A percentile compares a stretch with the other conserved stretches of the same genome.
These are phyloP conservation scores for Candida andamanensis DNA, from an alignment of 805 yeast genomes.

Conservation along the genomic window DNA sequence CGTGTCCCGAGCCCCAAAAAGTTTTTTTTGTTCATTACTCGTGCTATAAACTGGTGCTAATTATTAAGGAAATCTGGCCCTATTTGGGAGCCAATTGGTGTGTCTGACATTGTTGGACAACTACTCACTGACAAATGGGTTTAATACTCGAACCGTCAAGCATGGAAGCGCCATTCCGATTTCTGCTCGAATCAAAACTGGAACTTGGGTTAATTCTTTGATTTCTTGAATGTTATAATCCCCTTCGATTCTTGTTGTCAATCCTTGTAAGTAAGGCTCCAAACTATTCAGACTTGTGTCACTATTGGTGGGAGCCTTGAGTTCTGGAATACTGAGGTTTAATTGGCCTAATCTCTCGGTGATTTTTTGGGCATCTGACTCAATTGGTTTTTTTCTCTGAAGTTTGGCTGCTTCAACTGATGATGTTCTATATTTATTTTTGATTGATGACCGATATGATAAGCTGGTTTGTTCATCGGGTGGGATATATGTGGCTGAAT, in stretches of 20 bases:
- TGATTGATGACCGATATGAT: slow-evolving; percentile 72
- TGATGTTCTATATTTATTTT: slow-evolving; percentile 70
- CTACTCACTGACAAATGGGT: slow-evolving; percentile 56
- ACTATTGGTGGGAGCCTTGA: slow-evolving; percentile 15
- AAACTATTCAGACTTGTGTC: slow-evolving; percentile 21
- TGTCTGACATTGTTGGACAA: too few relatives aligned
- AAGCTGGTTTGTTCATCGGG: slow-evolving; percentile 80
- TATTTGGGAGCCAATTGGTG: slow-evolving; percentile 16
- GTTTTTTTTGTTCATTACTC: slow-evolving; percentile 3
- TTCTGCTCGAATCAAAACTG: slow-evolving; percentile 83
- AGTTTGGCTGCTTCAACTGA: slow-evolving; percentile 65
- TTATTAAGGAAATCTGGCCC: too few relatives aligned
- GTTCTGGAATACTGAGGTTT: slow-evolving; percentile 46
- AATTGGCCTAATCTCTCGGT: slow-evolving; percentile 44
- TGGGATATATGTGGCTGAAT: slow-evolving; percentile 86
- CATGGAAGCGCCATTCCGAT: slow-evolving; percentile 96
- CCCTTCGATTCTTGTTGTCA: slow-evolving; percentile 58
- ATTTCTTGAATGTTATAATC: slow-evolving; percentile 72
- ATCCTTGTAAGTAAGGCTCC: slow-evolving; percentile 52
- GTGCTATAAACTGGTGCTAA: too few relatives aligned
- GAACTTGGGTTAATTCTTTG: slow-evolving; percentile 69
- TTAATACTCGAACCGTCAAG: slow-evolving; percentile 82
- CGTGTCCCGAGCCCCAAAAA: too few relatives aligned
- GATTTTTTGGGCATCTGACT: slow-evolving; percentile 37
- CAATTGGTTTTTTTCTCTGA: slow-evolving; percentile 35